Percentiles rank a stretch among this genome's conserved stretches.
These are phyloP conservation scores for Calocera viscosa DNA, from an alignment of 768 basidiomycete genomes.

Conservation along the genomic window DNA sequence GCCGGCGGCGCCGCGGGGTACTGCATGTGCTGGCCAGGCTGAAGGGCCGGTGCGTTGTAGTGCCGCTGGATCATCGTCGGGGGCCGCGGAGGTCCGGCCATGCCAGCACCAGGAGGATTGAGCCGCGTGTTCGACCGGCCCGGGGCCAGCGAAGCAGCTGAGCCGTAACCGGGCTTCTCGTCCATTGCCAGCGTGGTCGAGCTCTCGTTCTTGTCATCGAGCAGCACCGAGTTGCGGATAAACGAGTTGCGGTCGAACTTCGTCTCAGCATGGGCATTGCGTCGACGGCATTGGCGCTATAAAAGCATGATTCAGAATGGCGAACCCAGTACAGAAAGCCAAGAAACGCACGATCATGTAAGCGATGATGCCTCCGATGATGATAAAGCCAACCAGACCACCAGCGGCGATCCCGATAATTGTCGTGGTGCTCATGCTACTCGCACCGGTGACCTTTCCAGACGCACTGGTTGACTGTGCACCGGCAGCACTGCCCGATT, in stretches of 20 bases:
- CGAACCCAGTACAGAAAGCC: background rate
- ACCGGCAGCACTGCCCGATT: background rate
- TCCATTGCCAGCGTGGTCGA: background rate
- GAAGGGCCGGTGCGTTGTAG: constrained; percentile 10
- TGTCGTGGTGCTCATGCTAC: constrained; percentile 20
- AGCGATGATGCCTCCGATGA: constrained; percentile 25
- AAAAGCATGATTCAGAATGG: background rate
- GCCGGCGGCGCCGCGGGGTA: background rate
- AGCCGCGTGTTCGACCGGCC: background rate
- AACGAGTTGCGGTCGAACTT: constrained; percentile 46
- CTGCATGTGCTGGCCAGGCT: background rate
- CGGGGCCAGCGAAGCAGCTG: background rate
- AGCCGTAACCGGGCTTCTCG: background rate
- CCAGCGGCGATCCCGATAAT: constrained; percentile 30
- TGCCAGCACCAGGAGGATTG: background rate
- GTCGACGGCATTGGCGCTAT: constrained; percentile 20
- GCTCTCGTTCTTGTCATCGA: constrained; percentile 30
- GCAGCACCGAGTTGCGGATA: constrained; percentile 49
- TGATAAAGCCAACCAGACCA: constrained; percentile 26
- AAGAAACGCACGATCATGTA: constrained; percentile 29
- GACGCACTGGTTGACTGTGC: constrained; percentile 7
- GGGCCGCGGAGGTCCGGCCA: constrained; percentile 33
- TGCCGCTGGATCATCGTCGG: constrained; percentile 54
- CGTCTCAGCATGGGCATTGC: background rate
- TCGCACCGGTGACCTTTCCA: background rate